Evolutionary conservation across 139 green algal species (phyloP), one percentile per base, ranked within the genome.

Genomic region (Diplosphaera chodatii): DNA sequence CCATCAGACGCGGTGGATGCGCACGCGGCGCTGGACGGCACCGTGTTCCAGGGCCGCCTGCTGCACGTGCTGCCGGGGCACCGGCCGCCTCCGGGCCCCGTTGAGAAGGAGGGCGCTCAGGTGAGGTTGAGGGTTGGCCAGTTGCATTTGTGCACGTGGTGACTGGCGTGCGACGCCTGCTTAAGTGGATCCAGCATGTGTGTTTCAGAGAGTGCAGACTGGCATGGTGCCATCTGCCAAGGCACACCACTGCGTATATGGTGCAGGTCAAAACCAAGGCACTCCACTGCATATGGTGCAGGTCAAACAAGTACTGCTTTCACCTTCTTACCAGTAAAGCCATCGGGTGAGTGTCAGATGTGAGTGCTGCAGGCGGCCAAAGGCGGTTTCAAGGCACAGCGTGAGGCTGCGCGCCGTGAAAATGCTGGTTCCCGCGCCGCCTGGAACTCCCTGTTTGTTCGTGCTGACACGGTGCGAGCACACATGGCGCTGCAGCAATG

Each of bases 361-460:
- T 18, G 22, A 18, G 13, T 25, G 48, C 48, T 25, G 16, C 48
- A 74, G 63, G 66, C 22, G 27, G 71, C 40, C 28, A 73, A 55
- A 13, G 78, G 37, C 62, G 78, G 66, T 21, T 91, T 84, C 83
- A 93, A 94, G 73, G 70, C 68, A 3, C 32, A 89, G 63, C 83
- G 82, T 32, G 93, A 94, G 62, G 86, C 78, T 22, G 59, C 87
- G 78, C 69, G 86, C n/a, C 96, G 93, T 69, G 84, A 74, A 1
- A 82, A 92, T 28, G 88, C 88, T 15, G 84, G 81, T 63, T 91
- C 96, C 77, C 83, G 83, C 18, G 80, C 81, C 1, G 85, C 95
- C 1, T 99, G 95, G 95, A 98, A 94, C 85, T 90, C 86, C 4
- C 83, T 99, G n/a, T 99, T 98, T 85, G 97, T 99, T 88, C 82